Evolutionary conservation across 75 land plant genomes (phyloP).

Genomic region (Picea sitchensis): DNA sequence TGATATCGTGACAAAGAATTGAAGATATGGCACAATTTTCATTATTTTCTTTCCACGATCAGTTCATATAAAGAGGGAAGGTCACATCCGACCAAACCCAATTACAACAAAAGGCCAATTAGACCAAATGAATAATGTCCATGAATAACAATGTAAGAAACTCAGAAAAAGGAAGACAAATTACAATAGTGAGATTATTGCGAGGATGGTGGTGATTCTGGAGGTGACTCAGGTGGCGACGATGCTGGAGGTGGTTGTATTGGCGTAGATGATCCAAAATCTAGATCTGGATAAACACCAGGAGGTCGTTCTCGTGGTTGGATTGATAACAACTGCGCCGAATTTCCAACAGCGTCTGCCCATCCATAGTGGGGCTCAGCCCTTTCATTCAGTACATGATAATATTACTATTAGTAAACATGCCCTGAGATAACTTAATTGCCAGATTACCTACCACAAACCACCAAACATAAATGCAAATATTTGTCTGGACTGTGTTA

Average conservation of each 20-base stretch:
- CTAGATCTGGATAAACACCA: conserved; percentile 70
- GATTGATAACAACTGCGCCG: conserved; percentile 77
- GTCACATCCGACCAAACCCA: background rate
- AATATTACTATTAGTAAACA: conserved; percentile 6
- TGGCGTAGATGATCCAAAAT: conserved; percentile 51
- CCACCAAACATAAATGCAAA: background rate
- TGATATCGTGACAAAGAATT: background rate
- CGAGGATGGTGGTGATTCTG: conserved; percentile 2
- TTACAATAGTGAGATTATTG: conserved; percentile 8
- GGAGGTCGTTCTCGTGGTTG: conserved; percentile 77
- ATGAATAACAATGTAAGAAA: background rate
- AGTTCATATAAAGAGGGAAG: background rate
- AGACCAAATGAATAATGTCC: conserved; percentile 6
- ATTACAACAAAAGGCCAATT: background rate
- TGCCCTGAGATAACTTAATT: background rate
- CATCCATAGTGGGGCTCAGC: conserved; percentile 98
- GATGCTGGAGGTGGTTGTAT: conserved; percentile 3
- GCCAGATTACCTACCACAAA: background rate
- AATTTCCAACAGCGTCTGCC: conserved; percentile 96
- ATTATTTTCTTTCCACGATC: background rate
- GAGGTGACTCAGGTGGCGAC: background rate
- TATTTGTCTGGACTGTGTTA: background rate
- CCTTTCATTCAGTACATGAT: conserved; percentile 30
- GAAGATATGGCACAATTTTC: background rate
- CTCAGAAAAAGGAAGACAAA: background rate